Evolutionary conservation across 2,329 filamentous ascomycete genomes (phyloP).

Genomic region (Epicoccum sorghinum): DNA sequence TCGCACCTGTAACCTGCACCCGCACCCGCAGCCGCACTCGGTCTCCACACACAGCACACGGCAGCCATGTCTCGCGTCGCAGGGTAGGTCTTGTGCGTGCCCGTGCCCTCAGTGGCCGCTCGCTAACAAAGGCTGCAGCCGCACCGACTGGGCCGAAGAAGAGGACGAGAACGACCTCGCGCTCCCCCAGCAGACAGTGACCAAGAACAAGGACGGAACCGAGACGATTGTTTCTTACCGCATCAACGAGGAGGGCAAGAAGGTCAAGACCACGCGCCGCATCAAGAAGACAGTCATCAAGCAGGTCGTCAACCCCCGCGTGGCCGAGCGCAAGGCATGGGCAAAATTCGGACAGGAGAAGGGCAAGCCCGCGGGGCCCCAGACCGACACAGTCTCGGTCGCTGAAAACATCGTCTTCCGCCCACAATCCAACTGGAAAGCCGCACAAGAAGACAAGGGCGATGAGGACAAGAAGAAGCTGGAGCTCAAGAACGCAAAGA

Average conservation of each 20-base stretch:
- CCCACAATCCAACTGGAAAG: conserved; percentile 91
- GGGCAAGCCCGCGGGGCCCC: conserved; percentile 82
- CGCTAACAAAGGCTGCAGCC: conserved; percentile 46
- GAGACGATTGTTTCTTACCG: conserved; percentile 92
- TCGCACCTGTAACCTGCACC: background rate
- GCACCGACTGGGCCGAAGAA: conserved; percentile 87
- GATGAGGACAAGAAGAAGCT: conserved; percentile 74
- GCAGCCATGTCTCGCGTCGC: conserved; percentile 46
- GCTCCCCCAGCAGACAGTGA: conserved; percentile 85
- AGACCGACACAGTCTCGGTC: conserved; percentile 86
- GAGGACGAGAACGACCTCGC: conserved; percentile 90
- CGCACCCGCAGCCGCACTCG: background rate
- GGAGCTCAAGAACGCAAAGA: conserved; percentile 94
- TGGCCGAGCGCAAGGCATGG: conserved; percentile 94
- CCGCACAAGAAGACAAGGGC: conserved; percentile 76
- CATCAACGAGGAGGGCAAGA: conserved; percentile 91
- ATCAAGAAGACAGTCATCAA: conserved; percentile 91
- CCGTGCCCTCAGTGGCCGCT: background rate
- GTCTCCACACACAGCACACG: conserved; percentile 17
- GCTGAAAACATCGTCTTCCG: conserved; percentile 99
- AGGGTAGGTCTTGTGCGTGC: conserved; percentile 33
- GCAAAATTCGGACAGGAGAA: conserved; percentile 89
- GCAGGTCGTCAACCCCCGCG: conserved; percentile 93
- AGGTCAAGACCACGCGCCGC: conserved; percentile 95
- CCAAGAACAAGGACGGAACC: conserved; percentile 96